phyloP scores from a whole-genome alignment of 306 rosid genomes.

The Begonia loranthoides region DNA sequence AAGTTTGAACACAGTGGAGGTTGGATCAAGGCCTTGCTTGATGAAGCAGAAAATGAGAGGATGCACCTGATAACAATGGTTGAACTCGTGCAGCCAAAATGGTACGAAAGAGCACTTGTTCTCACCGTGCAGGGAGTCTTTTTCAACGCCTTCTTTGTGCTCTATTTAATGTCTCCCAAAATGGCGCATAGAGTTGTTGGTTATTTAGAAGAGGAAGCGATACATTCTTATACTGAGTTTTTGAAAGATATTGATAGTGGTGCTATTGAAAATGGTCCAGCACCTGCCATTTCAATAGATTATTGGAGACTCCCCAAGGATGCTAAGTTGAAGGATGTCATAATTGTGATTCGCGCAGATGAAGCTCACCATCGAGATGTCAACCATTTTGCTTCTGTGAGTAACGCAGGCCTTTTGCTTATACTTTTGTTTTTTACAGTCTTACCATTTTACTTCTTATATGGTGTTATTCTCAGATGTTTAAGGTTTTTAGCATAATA shows the following conservation, averaged over 20 bases:
- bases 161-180: constrained; percentile 51
- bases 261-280: constrained; percentile 50
- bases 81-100: constrained; percentile 58
- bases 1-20: constrained; percentile 58
- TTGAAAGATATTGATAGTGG: constrained; percentile 48
- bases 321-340: constrained; percentile 55
- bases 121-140: constrained; percentile 66
- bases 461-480: too few species aligned
- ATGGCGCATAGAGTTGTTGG: constrained; percentile 64
- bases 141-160: constrained; percentile 56
- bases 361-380: constrained; percentile 80
- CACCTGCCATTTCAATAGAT: constrained; percentile 75
- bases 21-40: constrained; percentile 73
- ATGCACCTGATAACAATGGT: constrained; percentile 79
- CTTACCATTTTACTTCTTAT: not conserved
- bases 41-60: constrained; percentile 84
- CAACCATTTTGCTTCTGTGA: constrained; percentile 79
- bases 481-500: too few species aligned
- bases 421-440: not conserved
- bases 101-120: constrained; percentile 64
- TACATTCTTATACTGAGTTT: constrained; percentile 43
- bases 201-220: constrained; percentile 66
- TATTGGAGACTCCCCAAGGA: constrained; percentile 72
- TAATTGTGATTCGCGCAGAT: constrained; percentile 63
- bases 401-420: constrained; percentile 5